Conservation (phyloP, 2,329 filamentous ascomycete genomes). For the Mycosphaerelloides madeirae region DNA sequence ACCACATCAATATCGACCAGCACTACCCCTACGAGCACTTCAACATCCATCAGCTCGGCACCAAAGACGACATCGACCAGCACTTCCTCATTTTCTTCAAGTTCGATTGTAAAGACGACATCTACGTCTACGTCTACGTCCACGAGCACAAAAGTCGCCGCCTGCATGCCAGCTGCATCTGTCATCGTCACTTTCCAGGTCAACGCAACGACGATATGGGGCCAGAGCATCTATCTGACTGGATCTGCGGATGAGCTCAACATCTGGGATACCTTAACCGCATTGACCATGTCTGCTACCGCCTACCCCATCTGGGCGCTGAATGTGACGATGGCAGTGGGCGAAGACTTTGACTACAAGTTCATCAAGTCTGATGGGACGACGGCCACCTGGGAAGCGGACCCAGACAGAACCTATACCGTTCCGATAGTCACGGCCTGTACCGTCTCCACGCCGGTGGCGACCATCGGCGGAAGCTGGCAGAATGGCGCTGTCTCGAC, state of each 20-base stretch:
- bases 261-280: conserved; percentile 52
- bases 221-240: conserved; percentile 61
- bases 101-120: conserved; percentile 34
- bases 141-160: conserved; percentile 25
- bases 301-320: conserved; percentile 61
- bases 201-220: conserved; percentile 52
- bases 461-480: too few species aligned
- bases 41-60: background rate
- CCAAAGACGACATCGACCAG: background rate
- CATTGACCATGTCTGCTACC: conserved; percentile 53
- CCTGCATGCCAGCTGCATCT: conserved; percentile 22
- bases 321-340: conserved; percentile 52
- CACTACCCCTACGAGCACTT: background rate
- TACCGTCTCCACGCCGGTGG: background rate
- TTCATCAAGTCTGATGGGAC: conserved; percentile 58
- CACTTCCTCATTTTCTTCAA: background rate
- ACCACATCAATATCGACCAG: too few species aligned
- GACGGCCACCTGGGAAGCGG: conserved; percentile 59
- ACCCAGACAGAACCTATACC: conserved; percentile 43
- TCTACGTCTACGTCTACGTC: conserved; percentile 17
- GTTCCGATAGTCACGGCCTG: conserved; percentile 28
- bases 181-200: conserved; percentile 61
- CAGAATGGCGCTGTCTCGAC: too few species aligned
- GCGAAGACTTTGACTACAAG: conserved; percentile 53
- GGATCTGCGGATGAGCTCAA: conserved; percentile 59